Conservation (phyloP, 768 basidiomycete genomes). For the Tulasnella calospora region DNA sequence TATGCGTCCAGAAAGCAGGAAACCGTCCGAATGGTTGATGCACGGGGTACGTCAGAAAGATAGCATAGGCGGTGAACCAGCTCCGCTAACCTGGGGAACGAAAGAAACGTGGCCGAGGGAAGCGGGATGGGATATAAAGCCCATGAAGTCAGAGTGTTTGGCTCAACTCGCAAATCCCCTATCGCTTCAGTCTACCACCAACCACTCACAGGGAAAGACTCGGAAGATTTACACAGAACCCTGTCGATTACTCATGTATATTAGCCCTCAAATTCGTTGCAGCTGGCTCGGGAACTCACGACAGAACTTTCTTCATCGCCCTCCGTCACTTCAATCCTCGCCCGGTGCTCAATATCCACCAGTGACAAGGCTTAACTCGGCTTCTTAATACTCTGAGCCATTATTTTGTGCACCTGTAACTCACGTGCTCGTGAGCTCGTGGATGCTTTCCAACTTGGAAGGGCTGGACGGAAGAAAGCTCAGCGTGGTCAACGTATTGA, state of each 20-base stretch:
- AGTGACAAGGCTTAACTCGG: background rate
- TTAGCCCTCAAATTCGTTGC: background rate
- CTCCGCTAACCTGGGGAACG: background rate
- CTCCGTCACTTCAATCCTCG: background rate
- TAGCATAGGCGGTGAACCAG: background rate
- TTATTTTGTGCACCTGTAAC: background rate
- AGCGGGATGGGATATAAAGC: background rate
- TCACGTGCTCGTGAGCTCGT: background rate
- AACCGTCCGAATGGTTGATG: too few relatives aligned
- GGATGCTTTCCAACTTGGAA: background rate
- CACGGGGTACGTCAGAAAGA: background rate
- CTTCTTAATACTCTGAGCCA: background rate
- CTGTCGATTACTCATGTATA: background rate
- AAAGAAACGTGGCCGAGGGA: constrained; percentile 1
- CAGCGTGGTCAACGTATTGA: background rate
- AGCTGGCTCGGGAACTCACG: constrained; percentile 5
- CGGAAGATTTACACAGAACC: background rate
- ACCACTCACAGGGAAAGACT: background rate
- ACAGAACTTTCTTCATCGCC: background rate
- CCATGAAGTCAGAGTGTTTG: constrained; percentile 6
- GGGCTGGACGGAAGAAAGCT: background rate
- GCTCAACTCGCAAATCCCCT: background rate
- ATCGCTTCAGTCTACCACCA: background rate
- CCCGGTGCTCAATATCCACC: background rate
- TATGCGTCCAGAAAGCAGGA: too few relatives aligned